Base-by-base conservation (phyloP, 2,329 filamentous ascomycete genomes). In the Tolypocladium tropicale region DNA sequence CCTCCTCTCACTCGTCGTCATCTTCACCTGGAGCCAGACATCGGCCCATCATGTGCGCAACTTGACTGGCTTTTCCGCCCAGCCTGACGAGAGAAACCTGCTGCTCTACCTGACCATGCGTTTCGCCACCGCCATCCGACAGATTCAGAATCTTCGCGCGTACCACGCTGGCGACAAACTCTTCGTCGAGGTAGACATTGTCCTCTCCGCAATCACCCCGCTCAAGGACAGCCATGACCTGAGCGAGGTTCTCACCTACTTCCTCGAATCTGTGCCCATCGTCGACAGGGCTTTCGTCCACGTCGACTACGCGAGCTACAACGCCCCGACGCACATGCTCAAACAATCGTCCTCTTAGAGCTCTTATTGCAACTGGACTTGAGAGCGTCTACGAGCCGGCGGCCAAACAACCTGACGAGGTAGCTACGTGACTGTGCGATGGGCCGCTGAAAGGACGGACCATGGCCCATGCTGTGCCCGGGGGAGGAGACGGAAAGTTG, bases 61-160 rank as follows among this genome's bases (percentile, higher is more conserved):
- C 64, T 74, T 94, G 33, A 89, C 86, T 0, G 90, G 90, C 21
- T 88, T 88, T 63, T 88, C 88, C 0, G 89, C 89, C 6, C 84
- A 85, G 1, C 85, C 89, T 0, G 89, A 93, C 63, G 86, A 94
- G 74, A 81, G 91, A 33, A 95, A 94, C 67, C 82, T 95, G 51
- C 72, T 96, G 25, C 78, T 96, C 1, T 96, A 96, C 72, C 80
- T 95, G 62, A 94, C 91, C 1, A 95, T 96, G 88, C 87, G 92
- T 23, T 96, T 96, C 67, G 91, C 91, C 50, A 90, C 88, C 62
- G 88, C 88, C 14, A 95, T 96, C 66, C 84, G 83, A 65, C 86
- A 90, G 67, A 94, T 95, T 58, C 90, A 94, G 68, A 90, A 90
- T 34, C 74, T 94, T 56, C 86, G 91, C 62, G 90, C 90, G 2